Conservation (phyloP, 2,329 filamentous ascomycete species). For the Calonectria fujianensis region DNA sequence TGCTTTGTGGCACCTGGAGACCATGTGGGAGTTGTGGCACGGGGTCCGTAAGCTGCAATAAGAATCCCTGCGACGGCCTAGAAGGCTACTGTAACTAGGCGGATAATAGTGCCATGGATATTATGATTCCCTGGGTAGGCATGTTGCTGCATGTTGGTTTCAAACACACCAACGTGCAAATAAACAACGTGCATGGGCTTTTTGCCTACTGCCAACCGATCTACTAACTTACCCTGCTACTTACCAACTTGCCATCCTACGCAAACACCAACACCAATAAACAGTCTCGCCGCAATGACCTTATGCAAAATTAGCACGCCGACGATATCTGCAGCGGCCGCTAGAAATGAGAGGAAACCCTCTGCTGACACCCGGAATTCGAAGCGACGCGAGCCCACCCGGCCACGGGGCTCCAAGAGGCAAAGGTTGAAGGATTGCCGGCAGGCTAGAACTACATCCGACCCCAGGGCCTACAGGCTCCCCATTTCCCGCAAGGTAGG, state of each 20-base stretch:
- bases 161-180: no score
- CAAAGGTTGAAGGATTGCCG: no score
- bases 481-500: not conserved
- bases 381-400: not conserved
- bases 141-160: no score
- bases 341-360: not conserved
- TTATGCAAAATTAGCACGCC: not conserved
- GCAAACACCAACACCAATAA: not conserved
- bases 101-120: not conserved
- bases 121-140: no score
- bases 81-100: not conserved
- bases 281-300: not conserved
- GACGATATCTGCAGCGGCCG: not conserved
- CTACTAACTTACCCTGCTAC: not conserved
- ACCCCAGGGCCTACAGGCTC: not conserved
- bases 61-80: not conserved
- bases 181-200: no score
- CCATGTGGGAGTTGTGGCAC: not conserved
- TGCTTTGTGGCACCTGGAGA: not conserved
- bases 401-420: not conserved
- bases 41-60: not conserved
- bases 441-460: not conserved
- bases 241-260: not conserved
- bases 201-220: not conserved
- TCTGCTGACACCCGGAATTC: no score